Evolutionary conservation across 2,329 filamentous ascomycete genomes (phyloP).

Genomic region (Paecilomyces dactylethromorphus): DNA sequence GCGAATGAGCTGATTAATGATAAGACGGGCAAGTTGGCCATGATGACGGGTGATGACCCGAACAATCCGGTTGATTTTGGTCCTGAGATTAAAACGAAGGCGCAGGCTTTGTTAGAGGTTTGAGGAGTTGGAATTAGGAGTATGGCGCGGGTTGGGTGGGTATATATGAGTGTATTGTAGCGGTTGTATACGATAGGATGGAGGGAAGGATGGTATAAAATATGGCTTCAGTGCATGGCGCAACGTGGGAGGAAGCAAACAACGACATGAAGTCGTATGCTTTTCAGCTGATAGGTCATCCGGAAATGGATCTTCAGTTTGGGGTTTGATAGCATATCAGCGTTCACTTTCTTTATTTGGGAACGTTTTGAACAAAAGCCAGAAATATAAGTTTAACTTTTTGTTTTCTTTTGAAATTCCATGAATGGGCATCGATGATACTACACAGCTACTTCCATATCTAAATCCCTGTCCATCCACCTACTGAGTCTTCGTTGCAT

Average conservation of each 20-base stretch:
- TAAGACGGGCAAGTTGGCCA: constrained; percentile 18
- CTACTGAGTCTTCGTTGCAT: too few relatives aligned
- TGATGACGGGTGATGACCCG: constrained; percentile 22
- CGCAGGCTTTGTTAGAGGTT: constrained; percentile 11
- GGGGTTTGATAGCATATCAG: too few relatives aligned
- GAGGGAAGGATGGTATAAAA: not conserved
- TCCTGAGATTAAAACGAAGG: constrained; percentile 17
- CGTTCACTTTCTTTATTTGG: too few relatives aligned
- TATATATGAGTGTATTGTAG: not conserved
- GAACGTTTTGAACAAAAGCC: too few relatives aligned
- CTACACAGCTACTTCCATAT: too few relatives aligned
- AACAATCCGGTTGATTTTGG: constrained; percentile 21
- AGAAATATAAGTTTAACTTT: too few relatives aligned
- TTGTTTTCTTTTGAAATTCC: too few relatives aligned
- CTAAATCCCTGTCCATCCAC: too few relatives aligned
- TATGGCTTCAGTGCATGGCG: constrained; percentile 1
- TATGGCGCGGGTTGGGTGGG: not conserved
- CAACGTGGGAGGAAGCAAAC: not conserved
- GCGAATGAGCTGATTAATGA: constrained; percentile 19
- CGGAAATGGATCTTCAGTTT: too few relatives aligned
- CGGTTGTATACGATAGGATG: not conserved
- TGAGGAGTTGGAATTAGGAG: not conserved
- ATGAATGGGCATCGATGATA: too few relatives aligned
- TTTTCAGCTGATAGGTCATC: too few relatives aligned
- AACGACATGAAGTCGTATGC: not conserved